Evolutionary conservation across 1,284 basidiomycete species (phyloP), one percentile per base, ranked within the genome.

Genomic region (Sphaerobolus stellatus): DNA sequence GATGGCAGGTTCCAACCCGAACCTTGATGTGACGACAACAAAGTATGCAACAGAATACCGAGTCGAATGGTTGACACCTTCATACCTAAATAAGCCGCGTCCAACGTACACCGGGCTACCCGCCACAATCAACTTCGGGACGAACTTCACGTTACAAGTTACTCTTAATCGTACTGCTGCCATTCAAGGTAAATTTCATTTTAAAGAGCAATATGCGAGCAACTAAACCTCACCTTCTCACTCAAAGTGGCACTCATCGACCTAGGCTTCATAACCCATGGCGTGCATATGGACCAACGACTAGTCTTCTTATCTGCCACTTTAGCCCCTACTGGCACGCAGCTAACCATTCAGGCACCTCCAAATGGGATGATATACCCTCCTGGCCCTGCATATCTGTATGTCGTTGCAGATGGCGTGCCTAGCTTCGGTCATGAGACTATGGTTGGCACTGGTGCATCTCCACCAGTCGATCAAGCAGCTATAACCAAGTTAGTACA

Each of bases 361-460:
- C 62, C 63, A 5, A 53, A 49, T 16, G 48, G 50, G 48, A 53
- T 45, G 14, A 59, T 71, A 36, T 66, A 73, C 36, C 67, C 68
- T 1, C 65, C 70, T 44, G 75, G 75, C 9, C 72, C 71, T 8
- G 75, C 66, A 2, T 69, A 69, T 59, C 59, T 77, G 45, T 75
- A 68, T 56, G 60, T 74, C 18, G 64, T 74, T 36, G 67, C 72
- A 18, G 16, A 70, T 44, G 73, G 71, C n/a, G 65, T 76, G 9
- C 73, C 74, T 1, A 68, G 65, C 47, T 28, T 59, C 3, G 73
- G 68, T 9, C 61, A 61, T 51, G 62, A 66, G 51, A 57, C 72
- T 34, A 63, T 69, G 59, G 58, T 73, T 43, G 71, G 71, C 2
- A 52, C 59, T 43, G 60, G 61, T 3, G 38, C 33, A 8, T 49